Conservation (phyloP, 78 protist species). For the Pigoraptor vietnamica region DNA sequence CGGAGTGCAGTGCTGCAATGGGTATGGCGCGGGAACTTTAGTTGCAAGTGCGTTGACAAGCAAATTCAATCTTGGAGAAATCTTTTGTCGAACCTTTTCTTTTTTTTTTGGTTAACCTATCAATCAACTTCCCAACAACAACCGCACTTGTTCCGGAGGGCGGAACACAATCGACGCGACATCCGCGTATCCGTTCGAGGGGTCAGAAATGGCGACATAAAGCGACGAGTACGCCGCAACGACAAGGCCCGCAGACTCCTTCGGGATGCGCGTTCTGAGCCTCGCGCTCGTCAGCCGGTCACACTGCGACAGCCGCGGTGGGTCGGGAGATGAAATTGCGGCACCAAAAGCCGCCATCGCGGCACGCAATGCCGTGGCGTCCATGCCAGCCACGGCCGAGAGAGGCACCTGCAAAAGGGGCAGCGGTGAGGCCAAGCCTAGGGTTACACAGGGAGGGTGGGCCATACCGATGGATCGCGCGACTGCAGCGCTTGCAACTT, state of each 20-base stretch:
- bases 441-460: too few relatives aligned
- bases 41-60: too few relatives aligned
- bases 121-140: not conserved
- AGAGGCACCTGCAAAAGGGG: not conserved
- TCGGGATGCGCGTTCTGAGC: not conserved
- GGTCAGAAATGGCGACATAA: not conserved
- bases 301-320: not conserved
- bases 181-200: not conserved
- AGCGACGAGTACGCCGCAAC: not conserved
- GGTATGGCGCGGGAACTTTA: too few relatives aligned
- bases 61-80: too few relatives aligned
- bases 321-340: not conserved
- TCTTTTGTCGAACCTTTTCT: too few relatives aligned
- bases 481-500: not conserved
- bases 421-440: too few relatives aligned
- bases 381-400: not conserved
- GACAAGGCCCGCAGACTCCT: not conserved
- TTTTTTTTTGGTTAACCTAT: not conserved
- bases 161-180: not conserved
- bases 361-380: not conserved
- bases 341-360: not conserved
- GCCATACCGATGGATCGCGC: not conserved
- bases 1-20: too few relatives aligned
- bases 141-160: not conserved
- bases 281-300: not conserved